Percentiles rank a stretch among this genome's conserved stretches.
phyloP scores from a whole-genome alignment of 1,284 basidiomycete genomes.

The Phlebopus sp. region DNA sequence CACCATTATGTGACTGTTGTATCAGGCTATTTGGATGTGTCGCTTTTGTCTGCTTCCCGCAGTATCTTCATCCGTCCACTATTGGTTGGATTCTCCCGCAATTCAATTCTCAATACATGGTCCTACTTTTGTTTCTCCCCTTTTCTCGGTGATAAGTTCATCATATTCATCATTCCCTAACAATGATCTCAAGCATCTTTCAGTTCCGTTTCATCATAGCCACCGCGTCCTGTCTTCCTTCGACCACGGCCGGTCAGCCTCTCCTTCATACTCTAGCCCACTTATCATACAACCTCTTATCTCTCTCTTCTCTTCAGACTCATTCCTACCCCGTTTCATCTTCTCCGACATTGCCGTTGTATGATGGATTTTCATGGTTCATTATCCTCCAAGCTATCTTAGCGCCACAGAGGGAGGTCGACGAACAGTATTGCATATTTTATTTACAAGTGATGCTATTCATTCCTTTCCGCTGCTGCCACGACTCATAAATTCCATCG shows the following conservation, averaged over 20 bases:
- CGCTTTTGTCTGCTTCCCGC: conserved; percentile 14
- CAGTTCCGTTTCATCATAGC: conserved; percentile 11
- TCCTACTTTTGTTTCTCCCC: conserved; percentile 5
- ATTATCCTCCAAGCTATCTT: conserved; percentile 19
- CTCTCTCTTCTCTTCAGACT: conserved; percentile 9
- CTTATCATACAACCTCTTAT: conserved; percentile 9
- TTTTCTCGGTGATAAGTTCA: conserved; percentile 1
- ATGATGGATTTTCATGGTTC: conserved; percentile 23
- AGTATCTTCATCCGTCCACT: conserved; percentile 23
- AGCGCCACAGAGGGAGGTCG: conserved; percentile 16
- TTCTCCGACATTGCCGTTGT: conserved; percentile 25
- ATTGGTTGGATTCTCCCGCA: conserved; percentile 17
- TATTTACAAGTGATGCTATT: conserved; percentile 7
- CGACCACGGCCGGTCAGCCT: conserved; percentile 20
- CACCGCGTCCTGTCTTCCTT: conserved; percentile 7
- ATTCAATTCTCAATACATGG: conserved; percentile 12
- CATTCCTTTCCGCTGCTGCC: neutral
- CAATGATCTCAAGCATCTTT: conserved; percentile 10
- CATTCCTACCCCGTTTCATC: conserved; percentile 13
- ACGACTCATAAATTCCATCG: too few species aligned
- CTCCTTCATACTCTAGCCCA: conserved; percentile 14
- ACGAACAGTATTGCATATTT: conserved; percentile 14
- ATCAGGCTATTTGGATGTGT: conserved; percentile 16
- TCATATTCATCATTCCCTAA: conserved; percentile 14
- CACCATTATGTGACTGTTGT: conserved; percentile 53